Evolutionary conservation across 495 filamentous ascomycete genomes (phyloP).

Genomic region (Aspergillus homomorphus): DNA sequence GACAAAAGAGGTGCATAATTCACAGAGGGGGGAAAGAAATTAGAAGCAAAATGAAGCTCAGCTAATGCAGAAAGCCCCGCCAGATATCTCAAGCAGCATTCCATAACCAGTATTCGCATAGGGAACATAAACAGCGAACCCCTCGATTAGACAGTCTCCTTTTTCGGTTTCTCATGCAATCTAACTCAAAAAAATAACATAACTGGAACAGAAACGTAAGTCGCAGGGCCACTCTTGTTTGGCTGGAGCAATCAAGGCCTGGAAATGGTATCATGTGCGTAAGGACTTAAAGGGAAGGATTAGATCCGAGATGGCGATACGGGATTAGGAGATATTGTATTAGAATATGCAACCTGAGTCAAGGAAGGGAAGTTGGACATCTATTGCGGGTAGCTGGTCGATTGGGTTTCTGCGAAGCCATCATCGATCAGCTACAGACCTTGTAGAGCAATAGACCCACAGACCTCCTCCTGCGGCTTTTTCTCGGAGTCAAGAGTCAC

Average conservation of each 20-base stretch:
- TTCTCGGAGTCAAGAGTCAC: background rate
- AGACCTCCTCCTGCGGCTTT: conserved; percentile 15
- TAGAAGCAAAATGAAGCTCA: conserved; percentile 13
- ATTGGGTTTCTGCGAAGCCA: conserved; percentile 41
- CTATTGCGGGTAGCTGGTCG: conserved; percentile 47
- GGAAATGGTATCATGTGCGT: conserved; percentile 45
- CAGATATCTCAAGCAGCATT: conserved; percentile 23
- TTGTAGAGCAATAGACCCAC: conserved; percentile 23
- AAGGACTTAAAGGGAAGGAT: conserved; percentile 32
- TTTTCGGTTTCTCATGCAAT: conserved; percentile 28
- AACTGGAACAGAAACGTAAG: conserved; percentile 30
- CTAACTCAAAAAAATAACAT: conserved; percentile 36
- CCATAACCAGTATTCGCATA: conserved; percentile 19
- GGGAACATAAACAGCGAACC: conserved; percentile 15
- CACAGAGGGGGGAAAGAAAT: conserved; percentile 8
- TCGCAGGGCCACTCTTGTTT: conserved; percentile 38
- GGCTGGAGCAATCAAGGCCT: conserved; percentile 35
- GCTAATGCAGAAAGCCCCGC: conserved; percentile 26
- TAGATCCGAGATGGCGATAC: conserved; percentile 36
- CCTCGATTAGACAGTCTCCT: conserved; percentile 13
- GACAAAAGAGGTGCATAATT: conserved; percentile 16
- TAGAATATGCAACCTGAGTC: conserved; percentile 32
- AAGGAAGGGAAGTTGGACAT: conserved; percentile 22
- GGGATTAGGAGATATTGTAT: conserved; percentile 42
- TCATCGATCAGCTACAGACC: conserved; percentile 30